phyloP scores from a whole-genome alignment of 805 yeast species.

The Yarrowia bubula region DNA sequence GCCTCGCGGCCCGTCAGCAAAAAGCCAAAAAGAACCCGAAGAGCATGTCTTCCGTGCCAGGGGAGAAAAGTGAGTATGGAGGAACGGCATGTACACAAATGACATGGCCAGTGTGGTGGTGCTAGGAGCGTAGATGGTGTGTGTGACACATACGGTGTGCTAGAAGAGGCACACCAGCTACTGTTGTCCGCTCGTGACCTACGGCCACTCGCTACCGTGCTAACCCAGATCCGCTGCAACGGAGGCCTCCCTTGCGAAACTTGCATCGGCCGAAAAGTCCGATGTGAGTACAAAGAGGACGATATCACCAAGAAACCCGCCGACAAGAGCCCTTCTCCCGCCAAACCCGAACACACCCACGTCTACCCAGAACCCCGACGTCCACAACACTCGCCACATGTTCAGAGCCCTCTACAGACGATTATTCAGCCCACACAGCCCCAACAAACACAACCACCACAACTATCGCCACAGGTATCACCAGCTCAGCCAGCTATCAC shows the following conservation, averaged over 20 bases:
- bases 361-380: not conserved
- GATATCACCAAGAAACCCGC: not conserved
- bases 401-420: slow-evolving; percentile 1
- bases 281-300: slow-evolving; percentile 30
- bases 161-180: no score
- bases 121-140: no score
- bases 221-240: slow-evolving; percentile 33
- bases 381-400: not conserved
- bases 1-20: slow-evolving; percentile 15
- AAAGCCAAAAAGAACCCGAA: slow-evolving; percentile 33
- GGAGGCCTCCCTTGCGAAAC: slow-evolving; percentile 33
- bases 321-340: not conserved
- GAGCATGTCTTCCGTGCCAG: slow-evolving; percentile 34
- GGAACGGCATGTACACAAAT: not conserved
- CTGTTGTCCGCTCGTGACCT: not conserved
- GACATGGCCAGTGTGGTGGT: no score
- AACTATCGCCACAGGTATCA: not conserved
- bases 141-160: no score
- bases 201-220: not conserved
- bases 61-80: slow-evolving; percentile 30
- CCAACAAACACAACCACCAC: not conserved
- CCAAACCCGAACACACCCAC: not conserved
- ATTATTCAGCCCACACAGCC: not conserved
- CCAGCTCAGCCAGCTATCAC: not conserved
- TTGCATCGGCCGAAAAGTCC: slow-evolving; percentile 29